A percentile compares a stretch with the other conserved stretches of the same genome.
Conservation (phyloP, 2,329 filamentous ascomycete genomes). For the Verticillium klebahnii region DNA sequence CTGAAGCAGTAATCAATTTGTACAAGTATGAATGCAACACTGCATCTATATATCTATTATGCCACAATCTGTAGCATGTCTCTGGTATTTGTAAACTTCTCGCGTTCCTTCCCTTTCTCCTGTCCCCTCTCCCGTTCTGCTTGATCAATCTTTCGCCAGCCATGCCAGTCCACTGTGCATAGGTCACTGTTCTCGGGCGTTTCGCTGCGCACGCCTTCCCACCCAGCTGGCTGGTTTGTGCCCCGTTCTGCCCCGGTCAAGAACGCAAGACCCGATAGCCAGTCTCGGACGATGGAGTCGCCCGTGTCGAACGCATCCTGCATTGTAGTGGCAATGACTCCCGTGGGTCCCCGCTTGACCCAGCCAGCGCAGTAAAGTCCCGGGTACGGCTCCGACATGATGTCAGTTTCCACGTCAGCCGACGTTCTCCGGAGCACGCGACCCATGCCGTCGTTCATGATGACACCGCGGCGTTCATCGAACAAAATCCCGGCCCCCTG, state of each 20-base stretch:
- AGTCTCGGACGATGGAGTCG: constrained; percentile 79
- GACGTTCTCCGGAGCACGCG: constrained; percentile 48
- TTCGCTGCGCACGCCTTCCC: constrained; percentile 69
- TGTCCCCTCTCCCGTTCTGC: constrained; percentile 66
- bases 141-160: constrained; percentile 81
- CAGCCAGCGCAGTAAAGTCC: constrained; percentile 92
- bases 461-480: constrained; percentile 66
- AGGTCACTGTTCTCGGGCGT: constrained; percentile 46
- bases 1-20: constrained; percentile 49
- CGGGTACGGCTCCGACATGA: constrained; percentile 43
- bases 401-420: constrained; percentile 19
- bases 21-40: neutral
- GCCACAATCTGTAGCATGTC: constrained; percentile 45
- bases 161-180: constrained; percentile 69
- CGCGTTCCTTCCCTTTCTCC: constrained; percentile 68
- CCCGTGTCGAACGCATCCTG: constrained; percentile 87
- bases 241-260: constrained; percentile 14
- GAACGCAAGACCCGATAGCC: constrained; percentile 44
- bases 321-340: constrained; percentile 96
- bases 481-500: constrained; percentile 72
- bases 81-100: constrained; percentile 56
- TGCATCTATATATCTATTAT: neutral
- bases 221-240: constrained; percentile 45
- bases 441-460: constrained; percentile 78
- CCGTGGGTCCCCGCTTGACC: constrained; percentile 92